Conservation (phyloP, 2,329 filamentous ascomycete species). For the Endoconidiophora polonica region DNA sequence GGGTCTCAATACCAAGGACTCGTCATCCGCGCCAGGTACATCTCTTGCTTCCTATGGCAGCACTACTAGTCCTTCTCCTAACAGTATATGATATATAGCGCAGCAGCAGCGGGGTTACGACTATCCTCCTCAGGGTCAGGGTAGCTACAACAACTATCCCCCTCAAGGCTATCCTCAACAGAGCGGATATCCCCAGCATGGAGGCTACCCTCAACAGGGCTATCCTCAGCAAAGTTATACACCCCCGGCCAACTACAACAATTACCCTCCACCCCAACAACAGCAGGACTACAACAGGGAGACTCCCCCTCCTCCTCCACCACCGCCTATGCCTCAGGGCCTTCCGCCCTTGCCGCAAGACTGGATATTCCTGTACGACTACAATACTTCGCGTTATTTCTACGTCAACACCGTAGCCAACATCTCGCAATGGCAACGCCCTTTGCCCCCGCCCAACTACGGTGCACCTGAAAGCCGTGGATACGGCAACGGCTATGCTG, state of each 20-base stretch:
- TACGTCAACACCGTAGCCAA: constrained; percentile 46
- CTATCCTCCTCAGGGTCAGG: constrained; percentile 6
- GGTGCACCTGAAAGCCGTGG: constrained; percentile 6
- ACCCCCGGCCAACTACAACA: constrained; percentile 14
- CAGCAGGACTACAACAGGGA: constrained; percentile 9
- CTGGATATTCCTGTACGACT: constrained; percentile 48
- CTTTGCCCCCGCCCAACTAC: constrained; percentile 15
- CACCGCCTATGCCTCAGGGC: constrained; percentile 15
- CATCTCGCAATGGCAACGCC: constrained; percentile 48
- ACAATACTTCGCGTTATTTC: constrained; percentile 43
- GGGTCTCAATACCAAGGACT: constrained; percentile 26
- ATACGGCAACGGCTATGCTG: constrained; percentile 6
- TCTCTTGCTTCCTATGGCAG: not conserved
- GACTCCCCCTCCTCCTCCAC: constrained; percentile 11
- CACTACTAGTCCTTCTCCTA: not conserved
- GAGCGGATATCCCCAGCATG: not conserved
- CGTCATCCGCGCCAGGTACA: not conserved
- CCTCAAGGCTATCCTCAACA: not conserved
- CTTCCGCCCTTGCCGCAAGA: constrained; percentile 39
- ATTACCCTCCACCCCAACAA: constrained; percentile 9
- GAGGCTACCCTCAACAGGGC: not conserved
- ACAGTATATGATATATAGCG: not conserved
- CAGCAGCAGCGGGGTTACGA: not conserved
- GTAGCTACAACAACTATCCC: constrained; percentile 7
- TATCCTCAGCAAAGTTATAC: constrained; percentile 7